These are phyloP conservation scores for Pharnaceum exiguum DNA, from an alignment of 148 eudicot genomes.

Conservation along the genomic window DNA sequence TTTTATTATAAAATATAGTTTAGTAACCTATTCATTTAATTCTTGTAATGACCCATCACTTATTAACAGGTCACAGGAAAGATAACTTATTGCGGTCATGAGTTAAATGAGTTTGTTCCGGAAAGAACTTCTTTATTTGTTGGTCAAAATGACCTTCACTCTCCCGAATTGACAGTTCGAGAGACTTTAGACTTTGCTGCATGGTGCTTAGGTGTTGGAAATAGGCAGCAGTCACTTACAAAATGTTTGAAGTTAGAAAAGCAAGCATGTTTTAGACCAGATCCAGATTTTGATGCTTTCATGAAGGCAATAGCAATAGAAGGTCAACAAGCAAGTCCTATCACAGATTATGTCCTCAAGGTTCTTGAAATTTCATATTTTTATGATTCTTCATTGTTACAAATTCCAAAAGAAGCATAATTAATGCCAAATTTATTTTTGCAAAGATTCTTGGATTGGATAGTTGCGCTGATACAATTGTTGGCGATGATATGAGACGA, in stretches of 20 bases:
- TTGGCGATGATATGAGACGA: slow-evolving; percentile 81
- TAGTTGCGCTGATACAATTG: slow-evolving; percentile 64
- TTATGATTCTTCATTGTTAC: not conserved
- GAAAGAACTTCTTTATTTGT: slow-evolving; percentile 79
- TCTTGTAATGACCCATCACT: too few relatives aligned
- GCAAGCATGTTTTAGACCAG: slow-evolving; percentile 64
- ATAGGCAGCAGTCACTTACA: slow-evolving; percentile 47
- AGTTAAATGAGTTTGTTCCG: slow-evolving; percentile 66
- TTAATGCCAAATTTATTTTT: not conserved
- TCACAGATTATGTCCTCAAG: slow-evolving; percentile 78
- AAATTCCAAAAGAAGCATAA: not conserved
- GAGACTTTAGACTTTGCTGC: slow-evolving; percentile 79
- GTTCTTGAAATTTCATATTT: slow-evolving; percentile 19
- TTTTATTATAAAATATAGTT: too few relatives aligned
- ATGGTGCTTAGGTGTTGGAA: slow-evolving; percentile 74
- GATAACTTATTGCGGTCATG: slow-evolving; percentile 73
- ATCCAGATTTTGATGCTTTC: slow-evolving; percentile 69
- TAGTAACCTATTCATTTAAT: too few relatives aligned
- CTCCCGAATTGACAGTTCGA: slow-evolving; percentile 85
- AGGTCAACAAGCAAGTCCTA: slow-evolving; percentile 55
- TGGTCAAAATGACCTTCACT: slow-evolving; percentile 70
- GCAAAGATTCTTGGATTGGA: slow-evolving; percentile 53
- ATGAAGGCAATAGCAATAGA: slow-evolving; percentile 63
- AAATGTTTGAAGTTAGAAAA: slow-evolving; percentile 56
- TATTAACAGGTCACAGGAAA: slow-evolving; percentile 46